A percentile compares a stretch with the other conserved stretches of the same genome.
Evolutionary conservation across 2,329 filamentous ascomycete genomes (phyloP).

Genomic region (Cordyceps fumosorosea): DNA sequence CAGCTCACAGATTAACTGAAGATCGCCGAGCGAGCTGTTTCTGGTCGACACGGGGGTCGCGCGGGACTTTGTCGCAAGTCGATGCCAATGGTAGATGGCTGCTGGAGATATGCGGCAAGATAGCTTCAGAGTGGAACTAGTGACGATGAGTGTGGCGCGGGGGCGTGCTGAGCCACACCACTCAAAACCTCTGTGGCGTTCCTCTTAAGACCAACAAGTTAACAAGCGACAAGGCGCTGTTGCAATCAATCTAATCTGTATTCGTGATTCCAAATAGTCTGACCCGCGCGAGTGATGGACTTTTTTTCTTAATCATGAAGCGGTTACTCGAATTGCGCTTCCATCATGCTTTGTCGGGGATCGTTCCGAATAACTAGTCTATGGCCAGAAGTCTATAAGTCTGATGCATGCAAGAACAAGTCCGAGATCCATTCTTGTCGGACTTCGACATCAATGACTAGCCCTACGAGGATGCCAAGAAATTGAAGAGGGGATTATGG

Average conservation of each 20-base stretch:
- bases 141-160: slow-evolving; percentile 6
- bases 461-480: too few relatives aligned
- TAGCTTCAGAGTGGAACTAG: neutral
- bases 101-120: neutral
- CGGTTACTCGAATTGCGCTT: too few relatives aligned
- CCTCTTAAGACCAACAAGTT: too few relatives aligned
- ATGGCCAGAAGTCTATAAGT: neutral
- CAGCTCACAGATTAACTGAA: neutral
- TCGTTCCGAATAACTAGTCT: too few relatives aligned
- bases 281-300: too few relatives aligned
- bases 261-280: too few relatives aligned
- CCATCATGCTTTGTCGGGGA: too few relatives aligned
- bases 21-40: too few relatives aligned
- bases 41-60: neutral
- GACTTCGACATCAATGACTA: neutral
- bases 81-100: neutral
- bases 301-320: too few relatives aligned
- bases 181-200: neutral
- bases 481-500: too few relatives aligned
- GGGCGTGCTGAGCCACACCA: neutral
- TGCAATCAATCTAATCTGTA: too few relatives aligned
- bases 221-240: too few relatives aligned
- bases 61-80: neutral
- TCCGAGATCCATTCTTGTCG: neutral
- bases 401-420: neutral